phyloP scores from a whole-genome alignment of 2,329 filamentous ascomycete species.

The Claviceps pazoutovae region DNA sequence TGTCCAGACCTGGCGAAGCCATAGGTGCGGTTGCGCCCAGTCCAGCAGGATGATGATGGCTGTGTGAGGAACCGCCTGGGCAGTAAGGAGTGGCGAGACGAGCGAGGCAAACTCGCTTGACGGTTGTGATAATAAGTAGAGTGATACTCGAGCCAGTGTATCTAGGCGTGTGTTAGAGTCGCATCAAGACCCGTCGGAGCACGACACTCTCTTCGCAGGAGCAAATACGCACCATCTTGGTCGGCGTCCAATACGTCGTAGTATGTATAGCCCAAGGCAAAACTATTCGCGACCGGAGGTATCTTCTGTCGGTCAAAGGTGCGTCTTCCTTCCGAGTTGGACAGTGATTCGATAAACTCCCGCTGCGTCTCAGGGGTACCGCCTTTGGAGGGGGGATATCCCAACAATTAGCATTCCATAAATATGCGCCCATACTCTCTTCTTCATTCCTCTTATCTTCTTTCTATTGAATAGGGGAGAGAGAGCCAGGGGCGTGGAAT shows the following conservation, averaged over 20 bases:
- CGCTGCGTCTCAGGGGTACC: slow-evolving; percentile 71
- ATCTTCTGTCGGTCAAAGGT: slow-evolving; percentile 45
- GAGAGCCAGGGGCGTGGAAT: neutral
- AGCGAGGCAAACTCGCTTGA: slow-evolving; percentile 72
- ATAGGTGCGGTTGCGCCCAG: slow-evolving; percentile 88
- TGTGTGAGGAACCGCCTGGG: slow-evolving; percentile 71
- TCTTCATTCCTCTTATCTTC: neutral
- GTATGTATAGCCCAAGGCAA: slow-evolving; percentile 88
- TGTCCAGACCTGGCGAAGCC: slow-evolving; percentile 75
- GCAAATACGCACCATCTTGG: slow-evolving; percentile 60
- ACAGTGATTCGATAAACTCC: slow-evolving; percentile 62
- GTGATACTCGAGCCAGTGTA: slow-evolving; percentile 74
- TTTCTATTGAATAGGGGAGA: neutral
- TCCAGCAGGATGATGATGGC: slow-evolving; percentile 85
- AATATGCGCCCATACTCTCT: neutral
- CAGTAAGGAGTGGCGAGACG: slow-evolving; percentile 70
- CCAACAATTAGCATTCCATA: slow-evolving; percentile 4
- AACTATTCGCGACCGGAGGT: slow-evolving; percentile 78
- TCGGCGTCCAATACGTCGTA: slow-evolving; percentile 88
- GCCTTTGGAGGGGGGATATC: slow-evolving; percentile 30
- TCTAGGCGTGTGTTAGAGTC: slow-evolving; percentile 38
- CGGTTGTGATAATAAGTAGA: slow-evolving; percentile 78
- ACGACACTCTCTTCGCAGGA: neutral
- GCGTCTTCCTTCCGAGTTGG: slow-evolving; percentile 38
- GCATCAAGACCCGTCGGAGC: neutral